Evolutionary conservation across 495 filamentous ascomycete species (phyloP), one percentile per base, ranked within the genome.

Genomic region (Pyrenopolyporus hunteri): DNA sequence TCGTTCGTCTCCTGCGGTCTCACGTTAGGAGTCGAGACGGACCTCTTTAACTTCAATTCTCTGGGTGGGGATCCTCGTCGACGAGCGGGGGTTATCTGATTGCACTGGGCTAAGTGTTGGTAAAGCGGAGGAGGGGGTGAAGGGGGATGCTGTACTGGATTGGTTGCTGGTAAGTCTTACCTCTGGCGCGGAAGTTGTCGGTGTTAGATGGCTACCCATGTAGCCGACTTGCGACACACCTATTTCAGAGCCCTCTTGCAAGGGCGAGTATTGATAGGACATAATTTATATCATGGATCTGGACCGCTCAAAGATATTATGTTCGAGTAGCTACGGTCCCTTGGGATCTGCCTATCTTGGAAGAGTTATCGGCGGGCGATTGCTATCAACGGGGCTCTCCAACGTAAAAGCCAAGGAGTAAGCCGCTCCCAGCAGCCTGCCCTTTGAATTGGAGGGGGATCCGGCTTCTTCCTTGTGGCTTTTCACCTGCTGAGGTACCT

Each of bases 1-100:
- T 66, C 59, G 63, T 54, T 56, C 39, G 59, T 66, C 66, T 59
- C 77, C 73, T 78, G 73, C 42, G 79, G 76, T 59, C 86, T 83
- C 60, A 87, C 83, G 75, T 82, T 87, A 64, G 87, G 83, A 61
- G 84, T 88, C 63, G 89, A 87, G 60, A 83, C 75, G 57, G 86
- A 84, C 62, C 82, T 80, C 74, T 86, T 85, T 61, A 90, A 59
- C 71, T 77, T 79, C 60, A 70, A 64, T 58, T 71, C 69, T 54
- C 73, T 67, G 35, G 73, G 73, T 32, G 72, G 63, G 25, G 72
- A 70, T 46, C 70, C 71, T 35, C 70, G 71, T 59, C 74, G 74
- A 45, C 74, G 70, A 45, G 45, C 32, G 35, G 59, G 60, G 49
- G 51, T 19, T 16, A 56, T 55, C 25, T 62, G 63, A 72, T 74